Evolutionary conservation across 2,329 filamentous ascomycete species (phyloP).

Genomic region (Venturia oleaginea): DNA sequence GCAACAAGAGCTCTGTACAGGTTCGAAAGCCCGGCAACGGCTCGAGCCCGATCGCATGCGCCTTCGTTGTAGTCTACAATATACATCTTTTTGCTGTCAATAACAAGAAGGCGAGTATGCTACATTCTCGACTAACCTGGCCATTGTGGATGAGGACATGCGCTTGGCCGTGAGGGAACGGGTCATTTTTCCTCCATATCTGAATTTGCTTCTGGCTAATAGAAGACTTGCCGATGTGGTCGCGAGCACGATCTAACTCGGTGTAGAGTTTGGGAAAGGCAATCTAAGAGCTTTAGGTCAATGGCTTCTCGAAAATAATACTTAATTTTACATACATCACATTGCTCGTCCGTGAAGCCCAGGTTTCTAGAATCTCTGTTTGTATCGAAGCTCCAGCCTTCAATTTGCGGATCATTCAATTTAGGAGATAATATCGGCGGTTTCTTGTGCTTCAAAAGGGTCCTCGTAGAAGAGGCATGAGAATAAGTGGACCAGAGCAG

Average conservation of each 20-base stretch:
- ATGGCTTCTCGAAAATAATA: background rate
- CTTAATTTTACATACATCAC: slow-evolving; percentile 14
- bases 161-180: slow-evolving; percentile 10
- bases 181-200: background rate
- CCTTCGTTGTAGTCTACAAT: slow-evolving; percentile 23
- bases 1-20: slow-evolving; percentile 45
- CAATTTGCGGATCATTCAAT: background rate
- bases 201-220: background rate
- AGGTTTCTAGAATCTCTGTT: slow-evolving; percentile 20
- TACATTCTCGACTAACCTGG: slow-evolving; percentile 17
- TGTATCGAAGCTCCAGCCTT: slow-evolving; percentile 8
- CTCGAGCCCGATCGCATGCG: slow-evolving; percentile 20
- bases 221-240: slow-evolving; percentile 4
- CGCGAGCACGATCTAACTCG: slow-evolving; percentile 20
- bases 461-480: background rate
- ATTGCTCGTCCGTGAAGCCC: slow-evolving; percentile 18
- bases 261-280: slow-evolving; percentile 20
- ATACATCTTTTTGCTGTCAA: slow-evolving; percentile 22
- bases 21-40: slow-evolving; percentile 41
- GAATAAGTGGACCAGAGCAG: slow-evolving; percentile 3
- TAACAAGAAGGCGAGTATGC: background rate
- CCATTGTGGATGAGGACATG: slow-evolving; percentile 24
- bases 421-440: background rate
- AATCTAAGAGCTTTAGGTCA: background rate
- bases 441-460: background rate